Evolutionary conservation across 176 grass and related monocot genomes (phyloP).

Genomic region (Aegilops tauschii): DNA sequence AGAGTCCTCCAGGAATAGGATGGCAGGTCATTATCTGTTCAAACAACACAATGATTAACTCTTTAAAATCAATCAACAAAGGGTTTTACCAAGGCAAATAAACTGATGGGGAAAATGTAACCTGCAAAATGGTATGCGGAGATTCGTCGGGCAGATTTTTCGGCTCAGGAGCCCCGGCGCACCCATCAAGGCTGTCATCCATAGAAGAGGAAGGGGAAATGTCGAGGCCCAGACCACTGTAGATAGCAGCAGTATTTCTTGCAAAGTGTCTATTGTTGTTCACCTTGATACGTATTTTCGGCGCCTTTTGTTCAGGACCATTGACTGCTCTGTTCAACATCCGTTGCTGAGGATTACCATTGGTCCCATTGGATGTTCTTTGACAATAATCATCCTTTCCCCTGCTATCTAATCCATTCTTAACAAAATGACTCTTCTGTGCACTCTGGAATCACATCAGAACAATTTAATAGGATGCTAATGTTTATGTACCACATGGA

Average conservation of each 20-base stretch:
- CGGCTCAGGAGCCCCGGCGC: neutral
- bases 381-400: conserved; percentile 30
- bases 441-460: conserved; percentile 41
- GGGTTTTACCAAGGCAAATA: neutral
- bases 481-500: conserved; percentile 15
- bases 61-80: neutral
- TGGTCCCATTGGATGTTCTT: conserved; percentile 24
- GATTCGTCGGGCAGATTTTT: conserved; percentile 47
- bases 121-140: conserved; percentile 52
- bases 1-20: conserved; percentile 50
- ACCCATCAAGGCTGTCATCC: conserved; percentile 48
- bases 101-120: conserved; percentile 22
- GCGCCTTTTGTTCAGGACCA: conserved; percentile 44
- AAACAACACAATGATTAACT: conserved; percentile 27
- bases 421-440: conserved; percentile 31
- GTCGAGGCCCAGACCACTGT: conserved; percentile 67
- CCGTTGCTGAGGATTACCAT: conserved; percentile 30
- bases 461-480: conserved; percentile 19
- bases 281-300: conserved; percentile 63
- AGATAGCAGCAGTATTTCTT: conserved; percentile 68
- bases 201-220: conserved; percentile 71
- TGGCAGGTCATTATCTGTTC: conserved; percentile 62
- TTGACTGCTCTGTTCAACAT: conserved; percentile 40
- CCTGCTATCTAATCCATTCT: conserved; percentile 36
- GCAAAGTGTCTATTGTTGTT: conserved; percentile 36